A percentile compares a stretch with the other conserved stretches of the same genome.
phyloP scores from a whole-genome alignment of 176 grass and related monocot species.

The Triticum urartu region DNA sequence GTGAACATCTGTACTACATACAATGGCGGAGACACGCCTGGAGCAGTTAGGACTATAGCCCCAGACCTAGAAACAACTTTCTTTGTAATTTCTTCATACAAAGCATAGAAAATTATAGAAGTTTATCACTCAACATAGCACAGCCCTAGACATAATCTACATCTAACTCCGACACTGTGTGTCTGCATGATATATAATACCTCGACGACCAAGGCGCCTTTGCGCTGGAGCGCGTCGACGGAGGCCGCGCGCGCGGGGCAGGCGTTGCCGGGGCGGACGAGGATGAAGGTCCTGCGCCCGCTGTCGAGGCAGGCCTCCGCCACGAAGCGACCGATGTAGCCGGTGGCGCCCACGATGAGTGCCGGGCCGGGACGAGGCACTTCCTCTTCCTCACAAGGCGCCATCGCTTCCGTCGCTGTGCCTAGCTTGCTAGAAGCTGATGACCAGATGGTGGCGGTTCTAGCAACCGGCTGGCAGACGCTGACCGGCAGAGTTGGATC shows the following conservation, averaged over 20 bases:
- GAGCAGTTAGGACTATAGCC: too few species aligned
- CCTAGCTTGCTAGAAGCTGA: background rate
- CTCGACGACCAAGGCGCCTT: slow-evolving; percentile 61
- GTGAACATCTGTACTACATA: too few species aligned
- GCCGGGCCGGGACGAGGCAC: slow-evolving; percentile 25
- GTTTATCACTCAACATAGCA: too few species aligned
- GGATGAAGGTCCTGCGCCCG: slow-evolving; percentile 52
- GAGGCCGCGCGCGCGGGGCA: slow-evolving; percentile 32
- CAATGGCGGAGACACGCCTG: background rate
- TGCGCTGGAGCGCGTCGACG: slow-evolving; percentile 43
- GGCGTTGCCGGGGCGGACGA: slow-evolving; percentile 41
- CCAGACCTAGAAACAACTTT: too few species aligned
- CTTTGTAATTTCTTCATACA: too few species aligned
- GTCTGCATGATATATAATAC: background rate
- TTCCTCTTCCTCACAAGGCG: background rate
- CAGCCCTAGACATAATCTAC: too few species aligned
- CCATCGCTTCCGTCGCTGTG: background rate
- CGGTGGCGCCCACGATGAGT: slow-evolving; percentile 61
- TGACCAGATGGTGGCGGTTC: too few species aligned
- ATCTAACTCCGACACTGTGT: background rate
- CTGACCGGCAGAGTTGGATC: too few species aligned
- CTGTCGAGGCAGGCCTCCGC: slow-evolving; percentile 61
- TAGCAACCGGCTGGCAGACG: too few species aligned
- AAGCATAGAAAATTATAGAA: too few species aligned
- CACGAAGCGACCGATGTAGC: slow-evolving; percentile 77